A percentile compares a stretch with the other conserved stretches of the same genome.
phyloP scores from a whole-genome alignment of 495 filamentous ascomycete genomes.

The Penicillium odoratum region DNA sequence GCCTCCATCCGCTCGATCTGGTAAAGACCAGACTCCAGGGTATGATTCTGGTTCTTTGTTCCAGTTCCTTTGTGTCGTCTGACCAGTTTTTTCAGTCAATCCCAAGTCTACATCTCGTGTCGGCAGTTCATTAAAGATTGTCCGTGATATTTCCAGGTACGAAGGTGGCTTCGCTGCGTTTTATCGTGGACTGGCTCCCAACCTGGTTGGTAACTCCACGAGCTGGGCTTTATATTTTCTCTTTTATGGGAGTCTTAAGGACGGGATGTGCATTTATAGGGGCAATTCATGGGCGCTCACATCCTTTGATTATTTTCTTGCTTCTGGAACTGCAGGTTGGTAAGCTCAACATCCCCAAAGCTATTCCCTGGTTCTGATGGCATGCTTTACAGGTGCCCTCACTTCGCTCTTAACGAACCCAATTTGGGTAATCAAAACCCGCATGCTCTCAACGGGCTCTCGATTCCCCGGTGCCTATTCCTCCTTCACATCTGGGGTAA shows the following conservation, averaged over 20 bases:
- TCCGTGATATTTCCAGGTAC: conserved; percentile 52
- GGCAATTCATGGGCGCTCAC: conserved; percentile 41
- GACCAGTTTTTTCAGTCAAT: conserved; percentile 37
- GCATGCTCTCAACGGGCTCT: conserved; percentile 85
- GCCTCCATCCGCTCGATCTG: conserved; percentile 75
- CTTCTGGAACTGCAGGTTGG: conserved; percentile 72
- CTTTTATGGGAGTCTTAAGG: conserved; percentile 62
- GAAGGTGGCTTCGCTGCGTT: conserved; percentile 66
- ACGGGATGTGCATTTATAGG: conserved; percentile 33
- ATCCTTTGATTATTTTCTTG: conserved; percentile 79
- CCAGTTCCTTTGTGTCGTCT: not conserved
- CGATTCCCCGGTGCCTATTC: conserved; percentile 75
- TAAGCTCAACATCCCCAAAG: not conserved
- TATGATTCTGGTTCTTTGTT: conserved; percentile 30
- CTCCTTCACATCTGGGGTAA: conserved; percentile 67
- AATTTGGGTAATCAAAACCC: conserved; percentile 97
- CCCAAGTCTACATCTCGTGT: conserved; percentile 40
- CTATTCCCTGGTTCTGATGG: not conserved
- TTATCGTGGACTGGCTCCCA: conserved; percentile 87
- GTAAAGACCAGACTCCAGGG: conserved; percentile 95
- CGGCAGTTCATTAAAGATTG: conserved; percentile 56
- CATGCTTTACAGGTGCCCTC: conserved; percentile 47
- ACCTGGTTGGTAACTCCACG: conserved; percentile 84
- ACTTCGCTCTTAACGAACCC: conserved; percentile 89
- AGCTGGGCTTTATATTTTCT: conserved; percentile 94